Evolutionary conservation across 768 basidiomycete species (phyloP), one percentile per base, ranked within the genome.

Genomic region (Butyriboletus loyo): DNA sequence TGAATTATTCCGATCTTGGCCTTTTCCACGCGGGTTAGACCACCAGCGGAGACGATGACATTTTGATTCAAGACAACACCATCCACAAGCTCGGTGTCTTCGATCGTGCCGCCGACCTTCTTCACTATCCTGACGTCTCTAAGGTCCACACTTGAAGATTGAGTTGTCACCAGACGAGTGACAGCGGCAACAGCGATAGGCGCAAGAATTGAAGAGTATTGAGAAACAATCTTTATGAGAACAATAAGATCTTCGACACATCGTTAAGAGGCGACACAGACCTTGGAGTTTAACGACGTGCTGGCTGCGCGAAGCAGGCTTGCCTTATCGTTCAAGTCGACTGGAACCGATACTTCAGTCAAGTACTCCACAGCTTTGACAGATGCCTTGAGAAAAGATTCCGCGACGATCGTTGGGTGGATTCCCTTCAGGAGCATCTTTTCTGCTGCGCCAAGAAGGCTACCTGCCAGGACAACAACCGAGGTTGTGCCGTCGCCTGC

Each of bases 151-250:
- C 93, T 98, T 10, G 90, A 88, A 5, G 95, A 95, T 6, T 87
- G 85, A 1, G 91, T 80, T 0, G 91, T 91, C 42, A 91, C 85
- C 36, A 99, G 82, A 54, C 94, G 89, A 21, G 88, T 92, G 37
- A 99, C 97, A 27, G 96, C 94, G 47, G 85, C 80, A n/a, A 99
- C 97, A 15, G 97, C 97, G 59, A 98, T 99, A 35, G 97, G 97
- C n/a, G 97, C 92, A 58, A 99, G 81, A 34, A 91, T 95, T 13
- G 94, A 91, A 4, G 97, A 98, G 70, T 98, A 98, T 80, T 98
- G 97, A 17, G 97, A 98, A 37, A 98, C 97, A 62, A 99, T 97
- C 95, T 98, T 65, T 28, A 19, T 19, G 22, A 17, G 25, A 44
- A 55, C 19, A 8, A 50, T 59, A 9, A 60, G 59, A 54, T 19